Evolutionary conservation across 1,284 basidiomycete species (phyloP).

Genomic region (Erythrobasidium hasegawianum): DNA sequence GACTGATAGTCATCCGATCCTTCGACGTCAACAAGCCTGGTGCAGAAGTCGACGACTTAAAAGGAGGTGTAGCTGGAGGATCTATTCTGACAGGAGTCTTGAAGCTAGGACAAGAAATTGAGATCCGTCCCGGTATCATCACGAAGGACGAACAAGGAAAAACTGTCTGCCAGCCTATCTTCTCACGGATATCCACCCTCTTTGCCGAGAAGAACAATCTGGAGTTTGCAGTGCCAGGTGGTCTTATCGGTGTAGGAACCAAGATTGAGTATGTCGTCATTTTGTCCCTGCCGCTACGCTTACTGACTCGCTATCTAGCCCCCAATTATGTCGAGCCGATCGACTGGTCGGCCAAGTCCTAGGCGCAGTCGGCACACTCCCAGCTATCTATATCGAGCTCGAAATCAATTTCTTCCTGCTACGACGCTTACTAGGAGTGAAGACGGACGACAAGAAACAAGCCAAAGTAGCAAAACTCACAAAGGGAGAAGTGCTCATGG

Average conservation of each 20-base stretch:
- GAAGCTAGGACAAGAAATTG: conserved; percentile 85
- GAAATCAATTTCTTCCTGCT: conserved; percentile 90
- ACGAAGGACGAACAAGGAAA: conserved; percentile 89
- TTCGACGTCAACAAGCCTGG: conserved; percentile 99
- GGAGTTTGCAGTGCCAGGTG: conserved; percentile 93
- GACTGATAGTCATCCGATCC: conserved; percentile 94
- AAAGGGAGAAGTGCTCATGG: conserved; percentile 80
- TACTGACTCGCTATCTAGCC: conserved; percentile 48
- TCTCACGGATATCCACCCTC: conserved; percentile 82
- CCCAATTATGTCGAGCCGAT: conserved; percentile 94
- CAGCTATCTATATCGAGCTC: conserved; percentile 85
- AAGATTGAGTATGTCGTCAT: conserved; percentile 32
- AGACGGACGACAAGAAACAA: conserved; percentile 97
- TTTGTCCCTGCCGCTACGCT: neutral
- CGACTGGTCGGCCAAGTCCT: conserved; percentile 93
- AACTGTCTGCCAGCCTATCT: conserved; percentile 89
- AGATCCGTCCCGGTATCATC: conserved; percentile 95
- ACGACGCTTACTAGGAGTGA: conserved; percentile 91
- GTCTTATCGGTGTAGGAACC: conserved; percentile 96
- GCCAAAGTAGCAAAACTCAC: conserved; percentile 87
- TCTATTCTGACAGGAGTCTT: conserved; percentile 92
- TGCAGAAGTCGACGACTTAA: conserved; percentile 91
- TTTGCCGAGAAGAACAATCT: conserved; percentile 93
- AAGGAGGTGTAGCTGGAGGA: conserved; percentile 96
- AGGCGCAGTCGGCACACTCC: conserved; percentile 86